Base-by-base conservation (phyloP, 2,329 filamentous ascomycete genomes). In the Colletotrichum sp. region DNA sequence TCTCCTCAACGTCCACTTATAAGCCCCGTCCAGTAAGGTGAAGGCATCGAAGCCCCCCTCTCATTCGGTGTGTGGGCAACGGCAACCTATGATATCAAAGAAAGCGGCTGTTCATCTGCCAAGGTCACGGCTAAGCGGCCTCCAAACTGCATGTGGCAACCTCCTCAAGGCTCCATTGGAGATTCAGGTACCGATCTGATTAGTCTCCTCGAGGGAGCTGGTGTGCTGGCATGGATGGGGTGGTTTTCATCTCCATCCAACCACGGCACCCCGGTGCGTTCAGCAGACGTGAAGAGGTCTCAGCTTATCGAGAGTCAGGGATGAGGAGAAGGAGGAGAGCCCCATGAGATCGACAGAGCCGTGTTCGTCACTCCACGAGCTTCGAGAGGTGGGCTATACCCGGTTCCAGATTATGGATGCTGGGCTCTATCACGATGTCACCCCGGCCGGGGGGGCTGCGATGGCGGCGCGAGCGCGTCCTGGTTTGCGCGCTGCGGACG, bases 181-280 rank as follows among this genome's bases (percentile, higher is more conserved):
- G 60, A 76, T 76, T 64, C 75, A 76, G 66, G 75, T 75, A 76
- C 75, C 66, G 66, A 76, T 71, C 72, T 64, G 22, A 76, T 66
- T 28, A 66, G 44, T 62, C 26, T 44, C 28, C 13, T 9, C 28
- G 30, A 13, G 55, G 9, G 55, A 18, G 9, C n/a, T n/a, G 16
- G 16, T 71, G 10, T 63, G 8, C 32, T 36, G 22, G 22, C 36
- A 52, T 44, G 44, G 44, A 32, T 48, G 60, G 39, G 18, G 24
- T 64, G 18, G 15, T 18, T 34, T 64, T 34, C 28, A 30, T 30
- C 22, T 73, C 28, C 30, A 26, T 30, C 44, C 16, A 44, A 44
- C 64, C 59, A 30, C 55, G 32, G 16, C 44, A 6, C 62, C 60
- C 36, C 34, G 22, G 24, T 24, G 18, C 22, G 9, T 22, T 22